Evolutionary conservation across 768 basidiomycete genomes (phyloP).

Genomic region (Tricholoma terreum): DNA sequence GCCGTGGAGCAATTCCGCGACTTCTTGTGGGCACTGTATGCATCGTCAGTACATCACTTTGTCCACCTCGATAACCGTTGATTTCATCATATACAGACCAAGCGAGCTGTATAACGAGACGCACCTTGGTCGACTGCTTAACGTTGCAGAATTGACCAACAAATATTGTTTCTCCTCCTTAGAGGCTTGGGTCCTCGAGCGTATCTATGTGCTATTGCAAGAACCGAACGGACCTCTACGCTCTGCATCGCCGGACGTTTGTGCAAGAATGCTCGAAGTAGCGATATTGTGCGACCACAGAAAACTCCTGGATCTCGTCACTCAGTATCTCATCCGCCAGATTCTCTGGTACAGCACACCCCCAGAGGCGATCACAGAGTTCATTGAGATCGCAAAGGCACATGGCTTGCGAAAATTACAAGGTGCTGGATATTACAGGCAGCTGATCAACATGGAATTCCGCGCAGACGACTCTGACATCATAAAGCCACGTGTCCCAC

Average conservation of each 20-base stretch:
- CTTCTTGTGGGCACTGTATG: slow-evolving; percentile 48
- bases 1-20: slow-evolving; percentile 44
- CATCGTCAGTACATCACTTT: slow-evolving; percentile 32
- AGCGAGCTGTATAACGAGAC: slow-evolving; percentile 35
- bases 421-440: slow-evolving; percentile 55
- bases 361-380: slow-evolving; percentile 37
- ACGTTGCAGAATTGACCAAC: slow-evolving; percentile 43
- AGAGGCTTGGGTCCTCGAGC: slow-evolving; percentile 42
- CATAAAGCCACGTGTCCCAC: slow-evolving; percentile 29
- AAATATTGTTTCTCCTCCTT: slow-evolving; percentile 47
- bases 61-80: background rate
- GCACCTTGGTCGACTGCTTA: slow-evolving; percentile 40
- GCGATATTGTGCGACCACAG: slow-evolving; percentile 48
- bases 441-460: slow-evolving; percentile 34
- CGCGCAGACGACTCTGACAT: background rate
- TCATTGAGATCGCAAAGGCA: slow-evolving; percentile 43
- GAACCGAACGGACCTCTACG: slow-evolving; percentile 29
- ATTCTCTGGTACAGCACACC: slow-evolving; percentile 53
- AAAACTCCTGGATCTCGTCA: slow-evolving; percentile 45
- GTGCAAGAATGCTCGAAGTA: slow-evolving; percentile 48
- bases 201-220: slow-evolving; percentile 34
- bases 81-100: slow-evolving; percentile 24
- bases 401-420: slow-evolving; percentile 34
- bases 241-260: slow-evolving; percentile 29
- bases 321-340: slow-evolving; percentile 45